phyloP scores from a whole-genome alignment of 768 basidiomycete species.

The Clitopilus passeckerianus region DNA sequence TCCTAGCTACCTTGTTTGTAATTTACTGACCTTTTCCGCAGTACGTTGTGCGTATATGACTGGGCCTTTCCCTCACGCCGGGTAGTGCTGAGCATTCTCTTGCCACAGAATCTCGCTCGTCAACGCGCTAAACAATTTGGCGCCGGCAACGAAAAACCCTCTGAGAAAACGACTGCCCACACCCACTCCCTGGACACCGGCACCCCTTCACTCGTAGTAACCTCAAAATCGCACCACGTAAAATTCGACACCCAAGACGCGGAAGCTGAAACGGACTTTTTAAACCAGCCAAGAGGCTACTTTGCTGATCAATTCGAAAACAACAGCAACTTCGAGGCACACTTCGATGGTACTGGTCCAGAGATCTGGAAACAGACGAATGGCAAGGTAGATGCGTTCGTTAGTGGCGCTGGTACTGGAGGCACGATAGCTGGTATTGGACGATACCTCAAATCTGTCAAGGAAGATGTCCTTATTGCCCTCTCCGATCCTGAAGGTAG shows the following conservation, averaged over 20 bases:
- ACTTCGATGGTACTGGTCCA: conserved; percentile 85
- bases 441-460: conserved; percentile 70
- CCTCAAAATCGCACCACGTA: conserved; percentile 38
- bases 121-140: conserved; percentile 77
- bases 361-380: conserved; percentile 94
- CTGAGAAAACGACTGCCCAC: background rate
- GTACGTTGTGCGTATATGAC: conserved; percentile 59
- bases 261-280: conserved; percentile 34
- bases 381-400: conserved; percentile 77
- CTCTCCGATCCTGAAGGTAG: conserved; percentile 93
- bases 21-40: conserved; percentile 17
- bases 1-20: background rate
- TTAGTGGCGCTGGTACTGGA: conserved; percentile 94
- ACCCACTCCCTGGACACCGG: conserved; percentile 16
- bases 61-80: background rate
- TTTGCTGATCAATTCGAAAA: conserved; percentile 99
- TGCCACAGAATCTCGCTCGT: conserved; percentile 76
- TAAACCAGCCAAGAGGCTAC: conserved; percentile 66
- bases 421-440: conserved; percentile 91
- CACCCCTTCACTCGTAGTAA: conserved; percentile 47
- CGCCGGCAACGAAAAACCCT: conserved; percentile 9
- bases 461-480: conserved; percentile 60
- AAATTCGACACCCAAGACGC: conserved; percentile 30
- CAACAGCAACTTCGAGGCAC: conserved; percentile 84
- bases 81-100: background rate